Base-by-base conservation (phyloP, 1,284 basidiomycete species). In the Ustilago trichophora region DNA sequence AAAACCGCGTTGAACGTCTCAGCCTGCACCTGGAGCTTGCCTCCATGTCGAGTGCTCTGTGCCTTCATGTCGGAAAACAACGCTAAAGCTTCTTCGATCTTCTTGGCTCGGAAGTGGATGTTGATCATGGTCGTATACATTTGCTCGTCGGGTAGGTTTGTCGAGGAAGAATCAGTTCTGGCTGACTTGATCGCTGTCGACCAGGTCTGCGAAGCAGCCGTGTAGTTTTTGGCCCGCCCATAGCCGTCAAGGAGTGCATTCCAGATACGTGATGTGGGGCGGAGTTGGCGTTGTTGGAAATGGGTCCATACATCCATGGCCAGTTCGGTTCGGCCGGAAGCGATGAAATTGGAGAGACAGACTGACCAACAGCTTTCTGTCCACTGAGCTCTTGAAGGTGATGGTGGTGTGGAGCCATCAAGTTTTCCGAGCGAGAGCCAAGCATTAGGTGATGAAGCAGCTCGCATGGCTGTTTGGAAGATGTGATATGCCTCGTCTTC, bases 91-190 rank as follows among this genome's bases (percentile, higher is more conserved):
- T 64, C 53, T 13, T 56, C 54, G 22, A 41, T 37, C 21, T 51
- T 24, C n/a, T 53, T 45, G 19, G 37, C 36, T 3, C 51, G 43
- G 42, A 78, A 78, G 10, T 50, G 35, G 16, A 59, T 60, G 34
- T 47, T 50, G 45, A 78, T 77, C 75, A 77, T 76, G 5, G 73
- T 75, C 18, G 76, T 78, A 42, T 66, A 72, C 64, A 69, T 69
- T 12, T 47, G 42, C 34, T 60, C 48, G 48, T 77, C 75, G 2
- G 72, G 69, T 12, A 47, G 11, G 3, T 33, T 34, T 5, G 16
- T n/a, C 15, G n/a, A 12, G 0, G 36, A 29, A 3, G 29, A 3
- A 3, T n/a, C 34, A 3, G 45, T 7, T 4, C 16, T 25, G 13
- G 41, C 42, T 7, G 49, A 32, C n/a, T 59, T 38, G 6, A 49